Base-by-base conservation (phyloP, 495 filamentous ascomycete species). In the Chlorociboria aeruginascens region DNA sequence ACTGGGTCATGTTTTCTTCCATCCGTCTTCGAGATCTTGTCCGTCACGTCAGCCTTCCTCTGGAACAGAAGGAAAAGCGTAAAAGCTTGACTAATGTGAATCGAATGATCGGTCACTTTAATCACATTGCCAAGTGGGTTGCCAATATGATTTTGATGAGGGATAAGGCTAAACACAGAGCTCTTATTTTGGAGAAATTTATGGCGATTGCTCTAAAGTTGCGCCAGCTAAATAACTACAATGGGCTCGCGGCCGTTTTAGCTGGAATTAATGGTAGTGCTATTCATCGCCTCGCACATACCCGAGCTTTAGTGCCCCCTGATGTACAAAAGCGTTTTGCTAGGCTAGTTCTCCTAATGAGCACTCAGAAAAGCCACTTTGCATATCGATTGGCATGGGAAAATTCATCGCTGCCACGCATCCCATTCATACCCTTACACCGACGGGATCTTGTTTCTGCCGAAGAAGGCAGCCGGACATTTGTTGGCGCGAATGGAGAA, bases 1-100 rank as follows among this genome's bases (percentile, higher is more conserved):
- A 97, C 66, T 96, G 90, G 92, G 76, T 88, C 58, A 89, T 94
- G 79, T 95, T 95, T 64, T 89, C 83, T 54, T 84, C 87, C n/a
- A 93, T 97, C 60, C 81, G 85, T n/a, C 84, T 89, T 37, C 84
- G 92, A 40, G 93, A 98, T 64, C 73, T 96, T 6, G 83, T 97
- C 41, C 82, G 93, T 2, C 84, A 95, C 63, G 87, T 95, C 51
- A 88, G 79, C 56, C 67, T 95, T 40, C 74, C 81, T 4, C 64
- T 74, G 3, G 77, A 82, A 30, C 69, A 77, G 50, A 86, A 83
- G 64, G 82, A 86, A 47, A 86, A 82, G 56, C 84, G 81, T 60
- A 82, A 80, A 57, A 84, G 79, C 60, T 69, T 96, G 53, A 76
- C 80, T 49, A 83, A 93, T 58, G 87, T 97, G 50, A 89, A 89